These are phyloP conservation scores for Aphanomyces cochlioides DNA, from an alignment of 352 stramenopile genomes.

Conservation along the genomic window DNA sequence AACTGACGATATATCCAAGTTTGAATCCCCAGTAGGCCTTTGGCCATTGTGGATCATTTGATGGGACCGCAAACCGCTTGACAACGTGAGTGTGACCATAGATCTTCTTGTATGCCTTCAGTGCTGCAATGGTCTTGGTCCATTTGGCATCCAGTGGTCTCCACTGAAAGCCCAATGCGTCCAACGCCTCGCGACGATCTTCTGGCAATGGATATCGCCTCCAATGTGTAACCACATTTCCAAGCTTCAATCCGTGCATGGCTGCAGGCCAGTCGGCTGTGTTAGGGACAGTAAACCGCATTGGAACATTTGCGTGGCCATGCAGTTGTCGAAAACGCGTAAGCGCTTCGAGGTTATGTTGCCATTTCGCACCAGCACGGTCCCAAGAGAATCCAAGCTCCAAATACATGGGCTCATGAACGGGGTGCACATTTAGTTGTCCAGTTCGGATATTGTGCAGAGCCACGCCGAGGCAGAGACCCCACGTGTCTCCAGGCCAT, in stretches of 20 bases:
- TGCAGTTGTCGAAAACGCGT: constrained; percentile 1
- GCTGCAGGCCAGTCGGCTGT: constrained; percentile 32
- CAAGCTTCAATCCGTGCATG: constrained; percentile 30
- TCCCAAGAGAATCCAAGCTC: constrained; percentile 23
- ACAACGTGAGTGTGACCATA: constrained; percentile 12
- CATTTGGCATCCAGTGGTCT: constrained; percentile 12
- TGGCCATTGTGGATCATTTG: constrained; percentile 27
- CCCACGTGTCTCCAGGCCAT: constrained; percentile 19
- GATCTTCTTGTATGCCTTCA: constrained; percentile 6
- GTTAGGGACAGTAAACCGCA: constrained; percentile 4
- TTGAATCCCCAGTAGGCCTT: constrained; percentile 34
- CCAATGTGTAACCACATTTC: constrained; percentile 20
- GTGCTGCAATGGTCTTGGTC: constrained; percentile 4
- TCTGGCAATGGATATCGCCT: constrained; percentile 21
- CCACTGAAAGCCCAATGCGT: constrained; percentile 21
- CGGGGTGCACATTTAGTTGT: not conserved
- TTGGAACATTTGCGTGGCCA: constrained; percentile 3
- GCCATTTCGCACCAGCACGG: not conserved
- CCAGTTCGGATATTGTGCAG: constrained; percentile 25
- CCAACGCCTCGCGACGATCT: constrained; percentile 10
- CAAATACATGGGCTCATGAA: constrained; percentile 1
- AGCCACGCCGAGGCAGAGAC: not conserved
- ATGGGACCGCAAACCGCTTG: constrained; percentile 10
- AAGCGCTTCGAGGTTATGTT: constrained; percentile 4
- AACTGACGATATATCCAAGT: constrained; percentile 34